Percentiles rank a stretch among this genome's conserved stretches.
Conservation (phyloP, 768 basidiomycete genomes). For the Xerocomus spinulosus region DNA sequence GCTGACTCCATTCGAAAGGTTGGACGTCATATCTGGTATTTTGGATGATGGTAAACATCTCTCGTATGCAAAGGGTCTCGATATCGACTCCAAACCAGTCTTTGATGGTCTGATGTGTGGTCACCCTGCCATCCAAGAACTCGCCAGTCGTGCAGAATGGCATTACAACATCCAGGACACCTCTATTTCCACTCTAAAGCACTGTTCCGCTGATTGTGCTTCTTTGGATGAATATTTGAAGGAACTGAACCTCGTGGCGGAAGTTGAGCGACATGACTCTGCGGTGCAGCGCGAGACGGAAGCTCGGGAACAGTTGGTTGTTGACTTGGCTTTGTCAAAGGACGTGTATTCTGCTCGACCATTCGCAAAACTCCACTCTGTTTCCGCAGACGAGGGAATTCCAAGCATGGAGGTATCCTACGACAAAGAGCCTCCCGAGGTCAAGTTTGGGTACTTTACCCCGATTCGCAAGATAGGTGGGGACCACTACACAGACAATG, state of each 20-base stretch:
- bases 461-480: slow-evolving; percentile 37
- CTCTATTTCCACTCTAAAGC: slow-evolving; percentile 40
- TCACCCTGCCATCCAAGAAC: slow-evolving; percentile 37
- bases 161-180: slow-evolving; percentile 45
- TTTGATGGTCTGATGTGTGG: slow-evolving; percentile 50
- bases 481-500: slow-evolving; percentile 27
- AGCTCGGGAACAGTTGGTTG: slow-evolving; percentile 55
- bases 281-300: slow-evolving; percentile 47
- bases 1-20: slow-evolving; percentile 36
- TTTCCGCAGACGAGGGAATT: slow-evolving; percentile 1
- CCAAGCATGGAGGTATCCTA: slow-evolving; percentile 41
- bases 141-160: slow-evolving; percentile 49
- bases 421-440: slow-evolving; percentile 48
- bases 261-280: slow-evolving; percentile 33
- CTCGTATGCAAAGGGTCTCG: slow-evolving; percentile 46
- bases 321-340: slow-evolving; percentile 59
- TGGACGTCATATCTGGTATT: slow-evolving; percentile 56
- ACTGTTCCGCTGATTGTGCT: slow-evolving; percentile 33
- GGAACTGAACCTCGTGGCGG: slow-evolving; percentile 40
- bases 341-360: slow-evolving; percentile 51
- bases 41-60: slow-evolving; percentile 42
- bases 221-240: slow-evolving; percentile 38
- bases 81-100: slow-evolving; percentile 48
- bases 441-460: slow-evolving; percentile 59
- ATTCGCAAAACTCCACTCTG: slow-evolving; percentile 28